Evolutionary conservation across 225 moss, liverwort and hornwort genomes (phyloP).

Genomic region (Bryum argenteum): DNA sequence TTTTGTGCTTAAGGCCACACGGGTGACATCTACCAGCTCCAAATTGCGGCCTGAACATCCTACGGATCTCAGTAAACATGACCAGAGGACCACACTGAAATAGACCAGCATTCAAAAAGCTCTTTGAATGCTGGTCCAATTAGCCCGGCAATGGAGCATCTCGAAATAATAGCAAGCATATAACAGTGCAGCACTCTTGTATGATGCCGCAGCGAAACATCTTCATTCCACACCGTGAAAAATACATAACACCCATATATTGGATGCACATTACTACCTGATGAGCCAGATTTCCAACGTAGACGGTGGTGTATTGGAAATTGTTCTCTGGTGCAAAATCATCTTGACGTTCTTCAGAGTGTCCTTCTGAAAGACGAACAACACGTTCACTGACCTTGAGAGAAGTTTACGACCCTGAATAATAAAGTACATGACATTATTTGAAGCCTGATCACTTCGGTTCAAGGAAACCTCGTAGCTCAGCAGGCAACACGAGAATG

Average conservation of each 20-base stretch:
- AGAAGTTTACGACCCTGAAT: background rate
- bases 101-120: constrained; percentile 41
- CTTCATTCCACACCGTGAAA: constrained; percentile 16
- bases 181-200: constrained; percentile 30
- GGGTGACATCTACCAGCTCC: constrained; percentile 18
- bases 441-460: background rate
- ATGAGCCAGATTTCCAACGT: constrained; percentile 91
- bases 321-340: constrained; percentile 84
- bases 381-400: constrained; percentile 7
- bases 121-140: too few relatives aligned
- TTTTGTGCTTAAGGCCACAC: constrained; percentile 3
- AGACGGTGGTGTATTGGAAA: constrained; percentile 90
- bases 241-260: constrained; percentile 6
- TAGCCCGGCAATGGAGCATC: constrained; percentile 29
- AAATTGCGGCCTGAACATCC: constrained; percentile 18
- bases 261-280: constrained; percentile 41
- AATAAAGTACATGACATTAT: background rate
- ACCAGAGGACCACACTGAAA: constrained; percentile 37
- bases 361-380: constrained; percentile 50
- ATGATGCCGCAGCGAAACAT: constrained; percentile 22
- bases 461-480: background rate
- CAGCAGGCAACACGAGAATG: background rate
- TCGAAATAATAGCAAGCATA: constrained; percentile 33
- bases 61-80: constrained; percentile 20
- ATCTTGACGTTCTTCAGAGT: constrained; percentile 78